These are phyloP conservation scores for Mercurialis annua DNA, from an alignment of 345 rosid species.

Conservation along the genomic window DNA sequence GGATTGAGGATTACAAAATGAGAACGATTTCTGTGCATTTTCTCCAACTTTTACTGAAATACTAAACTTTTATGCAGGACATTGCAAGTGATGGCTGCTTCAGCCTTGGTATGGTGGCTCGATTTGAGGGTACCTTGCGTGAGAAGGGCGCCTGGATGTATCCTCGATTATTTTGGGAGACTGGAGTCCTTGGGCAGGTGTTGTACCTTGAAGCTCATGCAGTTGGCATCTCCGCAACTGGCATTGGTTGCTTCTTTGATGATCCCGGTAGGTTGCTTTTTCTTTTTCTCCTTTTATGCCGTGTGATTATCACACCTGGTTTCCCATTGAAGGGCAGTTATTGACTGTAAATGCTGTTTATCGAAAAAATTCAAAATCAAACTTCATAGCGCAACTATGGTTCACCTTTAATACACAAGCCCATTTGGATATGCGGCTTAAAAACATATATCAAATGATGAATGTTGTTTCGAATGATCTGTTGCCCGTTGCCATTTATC, in stretches of 20 bases:
- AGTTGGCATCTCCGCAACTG: constrained; percentile 83
- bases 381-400: not conserved
- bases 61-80: constrained; percentile 44
- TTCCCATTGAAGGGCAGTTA: not conserved
- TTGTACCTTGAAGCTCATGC: constrained; percentile 92
- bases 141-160: constrained; percentile 78
- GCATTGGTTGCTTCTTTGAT: constrained; percentile 90
- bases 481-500: not conserved
- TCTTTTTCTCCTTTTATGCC: not conserved
- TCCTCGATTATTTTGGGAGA: constrained; percentile 87
- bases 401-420: not conserved
- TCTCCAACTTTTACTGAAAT: constrained; percentile 12
- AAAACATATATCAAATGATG: not conserved
- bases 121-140: constrained; percentile 52
- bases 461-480: too few species aligned
- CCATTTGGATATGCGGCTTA: not conserved
- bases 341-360: not conserved
- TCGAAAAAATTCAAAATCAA: not conserved
- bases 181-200: constrained; percentile 85
- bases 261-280: constrained; percentile 59
- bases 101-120: constrained; percentile 89
- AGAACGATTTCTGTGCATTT: not conserved
- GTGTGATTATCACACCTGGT: not conserved
- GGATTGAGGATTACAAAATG: not conserved
- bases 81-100: constrained; percentile 92